Evolutionary conservation across 1,139 yeast species (phyloP).

Genomic region (Magnusiomyces suaveolens): DNA sequence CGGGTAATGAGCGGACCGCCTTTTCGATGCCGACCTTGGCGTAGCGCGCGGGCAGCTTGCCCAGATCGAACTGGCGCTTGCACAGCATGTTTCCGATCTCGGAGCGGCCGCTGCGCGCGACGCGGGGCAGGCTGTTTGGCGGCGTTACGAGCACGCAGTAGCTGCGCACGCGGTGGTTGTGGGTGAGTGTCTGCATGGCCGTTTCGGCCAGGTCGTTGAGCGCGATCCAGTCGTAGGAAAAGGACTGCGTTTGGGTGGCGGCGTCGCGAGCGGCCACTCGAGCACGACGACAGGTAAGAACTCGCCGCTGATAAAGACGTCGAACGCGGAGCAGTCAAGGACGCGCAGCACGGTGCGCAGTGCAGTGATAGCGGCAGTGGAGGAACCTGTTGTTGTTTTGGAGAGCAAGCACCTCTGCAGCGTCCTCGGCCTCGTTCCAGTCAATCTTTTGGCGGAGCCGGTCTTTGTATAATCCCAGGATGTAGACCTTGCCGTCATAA

Average conservation of each 20-base stretch:
- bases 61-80: constrained; percentile 69
- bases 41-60: constrained; percentile 63
- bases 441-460: constrained; percentile 58
- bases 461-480: constrained; percentile 85
- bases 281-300: constrained; percentile 79
- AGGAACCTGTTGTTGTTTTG: too few species aligned
- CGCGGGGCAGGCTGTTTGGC: constrained; percentile 75
- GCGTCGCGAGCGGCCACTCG: constrained; percentile 65
- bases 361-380: constrained; percentile 68
- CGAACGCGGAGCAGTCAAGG: constrained; percentile 87
- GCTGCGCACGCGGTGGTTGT: constrained; percentile 64
- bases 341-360: constrained; percentile 71
- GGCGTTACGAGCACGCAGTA: constrained; percentile 78
- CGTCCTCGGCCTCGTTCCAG: constrained; percentile 24
- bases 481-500: constrained; percentile 75
- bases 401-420: constrained; percentile 9
- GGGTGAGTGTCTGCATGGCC: constrained; percentile 59
- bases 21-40: constrained; percentile 69
- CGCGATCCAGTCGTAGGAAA: constrained; percentile 45
- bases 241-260: constrained; percentile 59
- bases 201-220: constrained; percentile 67
- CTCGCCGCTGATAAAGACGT: constrained; percentile 73
- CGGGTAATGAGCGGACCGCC: constrained; percentile 60
- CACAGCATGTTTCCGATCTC: constrained; percentile 94
- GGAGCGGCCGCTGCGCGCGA: constrained; percentile 69